Conservation (phyloP, 108 stramenopile species). For the Nitzschia inconspicua region DNA sequence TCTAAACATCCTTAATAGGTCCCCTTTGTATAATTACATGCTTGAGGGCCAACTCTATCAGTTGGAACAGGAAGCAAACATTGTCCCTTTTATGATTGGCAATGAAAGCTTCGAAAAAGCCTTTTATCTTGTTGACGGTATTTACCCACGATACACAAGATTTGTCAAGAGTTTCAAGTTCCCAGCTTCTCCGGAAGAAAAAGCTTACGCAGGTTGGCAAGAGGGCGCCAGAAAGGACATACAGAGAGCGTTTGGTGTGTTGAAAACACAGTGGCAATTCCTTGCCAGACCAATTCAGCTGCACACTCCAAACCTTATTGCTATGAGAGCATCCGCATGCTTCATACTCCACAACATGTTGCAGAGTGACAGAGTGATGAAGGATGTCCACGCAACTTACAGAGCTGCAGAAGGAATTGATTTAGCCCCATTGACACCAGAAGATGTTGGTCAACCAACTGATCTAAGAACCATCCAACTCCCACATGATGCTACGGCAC, state of each 20-base stretch:
- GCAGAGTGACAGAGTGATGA: slow-evolving; percentile 16
- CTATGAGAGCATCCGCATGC: background rate
- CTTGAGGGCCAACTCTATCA: too few relatives aligned
- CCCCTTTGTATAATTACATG: background rate
- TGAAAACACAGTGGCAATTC: slow-evolving; percentile 2
- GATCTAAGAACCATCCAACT: too few relatives aligned
- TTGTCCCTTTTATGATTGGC: too few relatives aligned
- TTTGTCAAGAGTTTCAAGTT: slow-evolving; percentile 15
- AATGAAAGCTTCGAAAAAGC: slow-evolving; percentile 10
- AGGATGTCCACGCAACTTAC: slow-evolving; percentile 3
- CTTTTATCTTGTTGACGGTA: slow-evolving; percentile 31
- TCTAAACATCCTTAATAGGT: slow-evolving; percentile 13
- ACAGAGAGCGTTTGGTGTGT: slow-evolving; percentile 25
- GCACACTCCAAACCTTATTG: background rate
- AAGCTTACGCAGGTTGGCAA: slow-evolving; percentile 16
- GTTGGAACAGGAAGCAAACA: background rate
- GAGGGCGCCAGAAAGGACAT: slow-evolving; percentile 21
- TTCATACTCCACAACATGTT: slow-evolving; percentile 24
- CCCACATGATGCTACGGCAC: too few relatives aligned
- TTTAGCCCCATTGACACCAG: too few relatives aligned
- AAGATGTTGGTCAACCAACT: too few relatives aligned
- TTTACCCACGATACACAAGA: slow-evolving; percentile 21
- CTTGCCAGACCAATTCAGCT: background rate
- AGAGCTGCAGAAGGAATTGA: too few relatives aligned
- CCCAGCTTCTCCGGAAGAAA: slow-evolving; percentile 4